A percentile compares a stretch with the other conserved stretches of the same genome.
These are phyloP conservation scores for Calocybe cyanea DNA, from an alignment of 768 basidiomycete genomes.

Conservation along the genomic window DNA sequence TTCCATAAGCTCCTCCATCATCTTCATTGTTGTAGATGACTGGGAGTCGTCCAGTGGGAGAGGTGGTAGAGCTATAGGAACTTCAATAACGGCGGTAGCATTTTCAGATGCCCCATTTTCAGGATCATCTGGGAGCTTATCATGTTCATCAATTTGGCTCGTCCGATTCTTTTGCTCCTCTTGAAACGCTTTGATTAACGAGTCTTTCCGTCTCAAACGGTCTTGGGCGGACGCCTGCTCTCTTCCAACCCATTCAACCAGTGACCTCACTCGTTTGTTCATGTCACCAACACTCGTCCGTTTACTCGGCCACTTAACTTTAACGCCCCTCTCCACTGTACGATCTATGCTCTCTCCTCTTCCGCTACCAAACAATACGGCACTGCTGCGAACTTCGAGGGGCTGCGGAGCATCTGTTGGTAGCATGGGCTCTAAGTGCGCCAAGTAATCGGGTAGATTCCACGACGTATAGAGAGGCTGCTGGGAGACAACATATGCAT, in stretches of 20 bases:
- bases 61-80: not conserved
- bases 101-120: conserved; percentile 16
- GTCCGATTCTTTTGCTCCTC: conserved; percentile 20
- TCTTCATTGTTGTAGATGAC: conserved; percentile 57
- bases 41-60: conserved; percentile 13
- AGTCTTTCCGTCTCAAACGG: conserved; percentile 63
- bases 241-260: conserved; percentile 92
- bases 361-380: conserved; percentile 23
- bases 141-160: conserved; percentile 1
- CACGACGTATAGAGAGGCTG: conserved; percentile 81
- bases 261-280: conserved; percentile 87
- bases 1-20: conserved; percentile 90
- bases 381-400: conserved; percentile 56
- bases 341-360: conserved; percentile 55
- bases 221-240: conserved; percentile 78
- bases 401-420: conserved; percentile 74
- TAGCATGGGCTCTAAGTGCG: conserved; percentile 80
- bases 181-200: conserved; percentile 54
- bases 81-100: conserved; percentile 3
- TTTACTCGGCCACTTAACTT: conserved; percentile 92
- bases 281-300: conserved; percentile 96
- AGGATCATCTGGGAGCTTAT: conserved; percentile 9
- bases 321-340: conserved; percentile 72
- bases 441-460: conserved; percentile 91
- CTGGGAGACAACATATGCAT: conserved; percentile 76